Evolutionary conservation across 257 asterid species (phyloP).

Genomic region (Euphrasia confusa): DNA sequence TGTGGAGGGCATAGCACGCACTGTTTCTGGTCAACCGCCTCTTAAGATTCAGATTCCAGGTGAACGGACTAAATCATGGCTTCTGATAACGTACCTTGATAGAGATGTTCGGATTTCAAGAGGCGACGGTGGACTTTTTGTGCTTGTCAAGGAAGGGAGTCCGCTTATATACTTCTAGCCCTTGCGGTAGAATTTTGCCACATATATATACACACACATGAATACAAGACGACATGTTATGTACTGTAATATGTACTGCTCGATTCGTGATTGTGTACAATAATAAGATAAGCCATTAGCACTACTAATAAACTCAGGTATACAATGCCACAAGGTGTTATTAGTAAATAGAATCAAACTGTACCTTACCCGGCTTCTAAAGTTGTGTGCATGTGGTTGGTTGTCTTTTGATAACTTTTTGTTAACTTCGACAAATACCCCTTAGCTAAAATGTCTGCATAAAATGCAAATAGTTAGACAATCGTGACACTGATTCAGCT

Average conservation of each 20-base stretch:
- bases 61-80: constrained; percentile 69
- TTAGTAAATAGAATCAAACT: not conserved
- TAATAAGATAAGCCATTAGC: not conserved
- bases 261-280: not conserved
- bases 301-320: not conserved
- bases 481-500: too few species aligned
- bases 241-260: not conserved
- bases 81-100: constrained; percentile 78
- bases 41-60: constrained; percentile 83
- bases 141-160: constrained; percentile 89
- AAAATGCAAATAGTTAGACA: too few species aligned
- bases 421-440: too few species aligned
- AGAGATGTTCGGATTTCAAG: constrained; percentile 78
- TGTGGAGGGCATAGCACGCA: constrained; percentile 58
- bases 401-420: too few species aligned
- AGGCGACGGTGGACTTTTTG: constrained; percentile 96
- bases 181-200: not conserved
- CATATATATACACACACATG: not conserved
- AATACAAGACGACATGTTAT: not conserved
- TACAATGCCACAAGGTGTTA: not conserved
- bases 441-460: too few species aligned
- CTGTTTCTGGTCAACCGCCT: constrained; percentile 82
- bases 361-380: too few species aligned
- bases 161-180: constrained; percentile 47
- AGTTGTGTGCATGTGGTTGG: too few species aligned